Base-by-base conservation (phyloP, 2,329 filamentous ascomycete genomes). In the Scytalidium lignicola region DNA sequence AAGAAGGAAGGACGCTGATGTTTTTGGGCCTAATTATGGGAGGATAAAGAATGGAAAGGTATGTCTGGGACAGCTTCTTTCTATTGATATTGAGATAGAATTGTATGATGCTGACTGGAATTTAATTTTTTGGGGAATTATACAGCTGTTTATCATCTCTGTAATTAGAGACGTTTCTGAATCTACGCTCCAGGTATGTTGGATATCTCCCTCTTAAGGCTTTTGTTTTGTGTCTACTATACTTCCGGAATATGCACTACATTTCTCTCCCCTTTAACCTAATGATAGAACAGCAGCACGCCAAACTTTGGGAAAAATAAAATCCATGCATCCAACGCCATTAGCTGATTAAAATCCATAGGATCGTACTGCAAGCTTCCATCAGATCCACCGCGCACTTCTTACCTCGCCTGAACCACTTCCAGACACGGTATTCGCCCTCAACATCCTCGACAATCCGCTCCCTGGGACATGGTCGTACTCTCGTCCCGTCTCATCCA, bases 331-430 rank as follows among this genome's bases (percentile, higher is more conserved):
- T 26, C 23, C 23, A 26, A 10, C 5, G 5, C 23, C 23, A 26
- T 10, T 26, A 6, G 10, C 10, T 37, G 32, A 37, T 7, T 17
- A 22, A 43, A 60, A 26, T 26, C 9, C 17, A 22, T 6, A 73
- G 64, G 74, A 76, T 51, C 72, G 74, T 44, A 68, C 67, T 32
- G 74, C 77, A n/a, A 71, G 73, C 9, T 69, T 82, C 1, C 71
- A 78, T 59, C 74, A 78, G 54, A 69, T 82, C 54, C 65, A 80
- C 58, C 71, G 74, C 51, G 76, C 77, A 4, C 60, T 81, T 12
- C 56, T 74, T 23, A 75, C 79, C 10, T 71, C 74, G 7, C 75
- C 76, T 0, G 62, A 67, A 4, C 66, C 66, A 0, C 55, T 77
- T 2, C 76, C 78, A 3, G 67, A 80, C 59, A 76, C 75, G 21